A percentile compares a stretch with the other conserved stretches of the same genome.
Conservation (phyloP, 169 alveolate genomes). For the Eimeria zaria region DNA sequence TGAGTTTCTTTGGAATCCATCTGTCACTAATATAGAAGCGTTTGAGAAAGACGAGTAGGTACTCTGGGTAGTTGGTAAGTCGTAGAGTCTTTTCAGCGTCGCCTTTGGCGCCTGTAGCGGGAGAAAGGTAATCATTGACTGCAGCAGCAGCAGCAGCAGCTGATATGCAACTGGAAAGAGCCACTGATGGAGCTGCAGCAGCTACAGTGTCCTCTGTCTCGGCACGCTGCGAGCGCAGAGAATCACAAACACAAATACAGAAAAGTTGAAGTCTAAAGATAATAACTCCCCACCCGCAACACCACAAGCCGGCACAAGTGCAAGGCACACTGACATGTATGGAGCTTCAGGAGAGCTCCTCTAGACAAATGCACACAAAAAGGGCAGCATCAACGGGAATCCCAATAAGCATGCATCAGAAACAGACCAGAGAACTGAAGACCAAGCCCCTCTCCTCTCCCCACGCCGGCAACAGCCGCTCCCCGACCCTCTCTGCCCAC, state of each 20-base stretch:
- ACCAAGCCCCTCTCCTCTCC: too few relatives aligned
- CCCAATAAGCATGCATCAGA: not conserved
- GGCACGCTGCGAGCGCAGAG: not conserved
- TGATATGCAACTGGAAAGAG: conserved; percentile 47
- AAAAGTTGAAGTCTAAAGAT: not conserved
- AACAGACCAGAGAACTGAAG: not conserved
- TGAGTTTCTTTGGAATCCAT: conserved; percentile 88
- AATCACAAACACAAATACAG: not conserved
- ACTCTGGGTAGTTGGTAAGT: conserved; percentile 87
- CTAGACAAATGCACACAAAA: not conserved
- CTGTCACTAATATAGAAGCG: conserved; percentile 88
- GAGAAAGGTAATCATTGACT: conserved; percentile 59
- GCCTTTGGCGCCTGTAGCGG: conserved; percentile 75
- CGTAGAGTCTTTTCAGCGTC: conserved; percentile 83
- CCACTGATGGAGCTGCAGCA: conserved; percentile 71
- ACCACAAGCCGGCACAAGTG: not conserved
- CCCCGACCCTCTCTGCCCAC: not conserved
- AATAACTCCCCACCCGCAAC: not conserved
- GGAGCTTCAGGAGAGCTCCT: not conserved
- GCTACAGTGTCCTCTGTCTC: conserved; percentile 21
- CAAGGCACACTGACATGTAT: not conserved
- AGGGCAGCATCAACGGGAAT: not conserved
- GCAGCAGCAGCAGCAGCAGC: conserved; percentile 55
- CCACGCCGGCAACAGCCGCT: too few relatives aligned
- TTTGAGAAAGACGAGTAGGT: conserved; percentile 89